phyloP scores from a whole-genome alignment of 75 land plant genomes.

The Azolla pinnata region DNA sequence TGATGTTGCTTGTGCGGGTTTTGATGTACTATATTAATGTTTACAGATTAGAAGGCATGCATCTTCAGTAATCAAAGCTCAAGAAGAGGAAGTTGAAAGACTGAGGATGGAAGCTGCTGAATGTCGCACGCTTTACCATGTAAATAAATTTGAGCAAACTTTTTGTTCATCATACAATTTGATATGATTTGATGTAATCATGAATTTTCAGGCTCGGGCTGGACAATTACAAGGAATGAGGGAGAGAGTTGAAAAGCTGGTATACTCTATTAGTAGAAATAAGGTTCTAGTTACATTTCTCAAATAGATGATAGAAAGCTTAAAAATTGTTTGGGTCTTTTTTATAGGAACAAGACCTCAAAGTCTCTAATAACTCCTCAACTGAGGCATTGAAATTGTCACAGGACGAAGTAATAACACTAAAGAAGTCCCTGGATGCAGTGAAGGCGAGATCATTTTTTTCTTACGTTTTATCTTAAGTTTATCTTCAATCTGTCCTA shows the following conservation, averaged over 20 bases:
- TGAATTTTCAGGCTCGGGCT: constrained; percentile 18
- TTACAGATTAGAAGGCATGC: constrained; percentile 26
- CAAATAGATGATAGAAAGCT: neutral
- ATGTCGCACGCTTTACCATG: constrained; percentile 23
- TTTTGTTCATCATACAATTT: neutral
- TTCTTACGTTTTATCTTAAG: neutral
- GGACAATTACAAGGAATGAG: constrained; percentile 14
- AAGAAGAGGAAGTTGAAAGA: constrained; percentile 23
- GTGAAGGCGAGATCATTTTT: constrained; percentile 19
- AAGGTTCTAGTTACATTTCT: neutral
- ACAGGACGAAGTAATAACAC: constrained; percentile 10
- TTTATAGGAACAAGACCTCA: constrained; percentile 7
- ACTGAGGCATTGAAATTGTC: constrained; percentile 6
- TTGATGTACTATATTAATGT: neutral
- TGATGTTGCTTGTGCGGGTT: neutral
- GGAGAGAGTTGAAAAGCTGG: constrained; percentile 24
- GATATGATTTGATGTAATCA: neutral
- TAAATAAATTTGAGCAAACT: constrained; percentile 6
- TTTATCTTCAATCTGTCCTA: neutral
- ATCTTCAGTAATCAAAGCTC: constrained; percentile 23
- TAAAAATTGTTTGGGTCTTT: neutral
- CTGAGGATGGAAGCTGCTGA: constrained; percentile 23
- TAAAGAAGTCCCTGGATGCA: constrained; percentile 16
- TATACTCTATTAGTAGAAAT: constrained; percentile 1
- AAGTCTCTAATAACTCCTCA: neutral